Evolutionary conservation across 306 rosid species (phyloP), one percentile per base, ranked within the genome.

Genomic region (Cucurbita argyrosperma): DNA sequence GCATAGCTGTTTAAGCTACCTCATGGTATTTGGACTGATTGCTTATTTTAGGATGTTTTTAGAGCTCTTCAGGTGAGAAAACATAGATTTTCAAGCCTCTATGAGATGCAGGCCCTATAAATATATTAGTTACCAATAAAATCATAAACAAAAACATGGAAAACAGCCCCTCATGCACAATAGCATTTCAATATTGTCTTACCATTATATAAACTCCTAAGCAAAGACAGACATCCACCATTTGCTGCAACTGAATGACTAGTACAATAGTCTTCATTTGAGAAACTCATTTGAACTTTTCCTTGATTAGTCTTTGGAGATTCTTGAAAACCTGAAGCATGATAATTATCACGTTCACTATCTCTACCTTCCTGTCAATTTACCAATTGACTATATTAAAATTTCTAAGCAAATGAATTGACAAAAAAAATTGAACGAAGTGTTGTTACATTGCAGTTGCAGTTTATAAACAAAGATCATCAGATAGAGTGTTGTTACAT

Each of bases 161-260:
- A 73, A 54, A 73, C 12, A 19, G 40, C 21, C 63, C 52, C 37
- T 30, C 51, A 18, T 16, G 46, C 60, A 49, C 23, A 19, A 37
- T 37, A 13, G 57, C 58, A 30, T 49, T 18, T 16, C 18, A 52
- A 16, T 26, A 7, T 26, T 3, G 7, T 64, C 49, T 79, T 86
- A 91, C 97, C 96, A 82, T 91, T 86, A 79, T 79, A 46, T 55
- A 77, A 77, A 79, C 83, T 89, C 80, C 88, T 89, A 76, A 89
- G 39, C 11, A 78, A 76, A 8, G 90, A 82, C 64, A 90, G 78
- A 80, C 88, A 90, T 57, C 90, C 95, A 70, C 83, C 88, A 53
- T 74, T 78, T 40, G 86, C 82, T 76, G 85, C 73, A 80, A 74
- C 26, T n/a, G 88, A 82, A 63, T 66, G 87, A 78, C 87, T 51